Conservation (phyloP, 768 basidiomycete species). For the Lentinula boryana region DNA sequence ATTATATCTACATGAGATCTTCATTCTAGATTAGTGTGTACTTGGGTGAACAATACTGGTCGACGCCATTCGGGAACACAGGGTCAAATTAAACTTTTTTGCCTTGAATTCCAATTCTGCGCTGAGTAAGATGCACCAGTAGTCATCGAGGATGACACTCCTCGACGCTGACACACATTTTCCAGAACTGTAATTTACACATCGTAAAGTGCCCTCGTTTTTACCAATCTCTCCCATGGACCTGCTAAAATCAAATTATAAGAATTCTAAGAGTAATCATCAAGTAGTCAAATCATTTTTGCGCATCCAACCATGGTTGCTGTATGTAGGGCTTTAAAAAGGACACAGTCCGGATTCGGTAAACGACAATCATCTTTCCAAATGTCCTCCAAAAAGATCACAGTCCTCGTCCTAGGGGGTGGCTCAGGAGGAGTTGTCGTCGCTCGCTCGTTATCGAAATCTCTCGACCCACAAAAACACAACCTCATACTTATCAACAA, state of each 20-base stretch:
- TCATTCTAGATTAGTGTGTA: too few relatives aligned
- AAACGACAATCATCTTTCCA: neutral
- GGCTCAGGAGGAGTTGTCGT: constrained; percentile 43
- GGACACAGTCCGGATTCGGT: neutral
- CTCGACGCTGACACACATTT: neutral
- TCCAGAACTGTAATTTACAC: neutral
- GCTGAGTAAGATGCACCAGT: too few relatives aligned
- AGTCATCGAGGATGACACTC: neutral
- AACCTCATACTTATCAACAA: constrained; percentile 50
- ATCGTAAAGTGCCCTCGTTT: neutral
- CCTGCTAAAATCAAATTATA: too few relatives aligned
- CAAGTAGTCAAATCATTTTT: neutral
- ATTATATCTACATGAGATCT: too few relatives aligned
- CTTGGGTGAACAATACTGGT: too few relatives aligned
- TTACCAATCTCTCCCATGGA: too few relatives aligned
- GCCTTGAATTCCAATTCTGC: too few relatives aligned
- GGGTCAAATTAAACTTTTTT: too few relatives aligned
- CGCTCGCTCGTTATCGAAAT: constrained; percentile 41
- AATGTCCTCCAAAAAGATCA: neutral
- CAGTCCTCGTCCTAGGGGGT: constrained; percentile 49
- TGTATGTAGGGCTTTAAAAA: neutral
- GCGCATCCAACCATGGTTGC: too few relatives aligned
- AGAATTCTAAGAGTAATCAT: neutral
- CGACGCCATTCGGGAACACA: too few relatives aligned
- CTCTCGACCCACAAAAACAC: constrained; percentile 41